Evolutionary conservation across 1,139 yeast species (phyloP).

Genomic region (Debaryomycetaceae sp.): DNA sequence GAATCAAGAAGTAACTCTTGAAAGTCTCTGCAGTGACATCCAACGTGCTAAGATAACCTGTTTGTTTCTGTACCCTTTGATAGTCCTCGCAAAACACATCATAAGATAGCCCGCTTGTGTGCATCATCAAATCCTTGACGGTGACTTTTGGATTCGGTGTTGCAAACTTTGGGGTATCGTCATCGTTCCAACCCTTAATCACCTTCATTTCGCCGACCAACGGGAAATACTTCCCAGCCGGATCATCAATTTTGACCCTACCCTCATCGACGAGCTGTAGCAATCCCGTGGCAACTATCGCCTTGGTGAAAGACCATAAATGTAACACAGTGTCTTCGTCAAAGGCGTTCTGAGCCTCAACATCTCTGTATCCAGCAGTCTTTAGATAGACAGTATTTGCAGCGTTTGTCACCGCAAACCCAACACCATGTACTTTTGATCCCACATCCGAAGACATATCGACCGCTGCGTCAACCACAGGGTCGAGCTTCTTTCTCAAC

Average conservation of each 20-base stretch:
- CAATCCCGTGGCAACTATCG: constrained; percentile 16
- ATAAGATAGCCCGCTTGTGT: constrained; percentile 17
- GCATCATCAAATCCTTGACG: constrained; percentile 13
- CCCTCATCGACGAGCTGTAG: constrained; percentile 17
- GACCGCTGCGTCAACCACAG: not conserved
- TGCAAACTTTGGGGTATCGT: constrained; percentile 11
- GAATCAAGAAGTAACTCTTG: constrained; percentile 11
- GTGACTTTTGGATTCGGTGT: constrained; percentile 12
- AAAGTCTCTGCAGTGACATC: constrained; percentile 3
- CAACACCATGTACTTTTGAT: constrained; percentile 7
- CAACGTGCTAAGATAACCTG: constrained; percentile 5
- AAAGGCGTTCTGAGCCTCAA: constrained; percentile 4
- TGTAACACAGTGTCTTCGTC: constrained; percentile 8
- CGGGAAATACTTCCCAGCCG: constrained; percentile 17
- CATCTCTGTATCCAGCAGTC: constrained; percentile 9
- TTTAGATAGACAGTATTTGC: constrained; percentile 12
- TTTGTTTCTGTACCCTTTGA: constrained; percentile 4
- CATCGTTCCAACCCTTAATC: constrained; percentile 10
- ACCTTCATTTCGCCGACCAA: constrained; percentile 11
- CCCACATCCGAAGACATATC: constrained; percentile 14
- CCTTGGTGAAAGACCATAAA: constrained; percentile 13
- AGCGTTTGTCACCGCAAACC: constrained; percentile 14
- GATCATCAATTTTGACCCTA: constrained; percentile 15
- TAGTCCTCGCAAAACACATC: constrained; percentile 12
- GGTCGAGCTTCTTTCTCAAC: not conserved